Percentiles rank a stretch among this genome's conserved stretches.
phyloP scores from a whole-genome alignment of 176 grass and related monocot genomes.

The Carex cristatella region DNA sequence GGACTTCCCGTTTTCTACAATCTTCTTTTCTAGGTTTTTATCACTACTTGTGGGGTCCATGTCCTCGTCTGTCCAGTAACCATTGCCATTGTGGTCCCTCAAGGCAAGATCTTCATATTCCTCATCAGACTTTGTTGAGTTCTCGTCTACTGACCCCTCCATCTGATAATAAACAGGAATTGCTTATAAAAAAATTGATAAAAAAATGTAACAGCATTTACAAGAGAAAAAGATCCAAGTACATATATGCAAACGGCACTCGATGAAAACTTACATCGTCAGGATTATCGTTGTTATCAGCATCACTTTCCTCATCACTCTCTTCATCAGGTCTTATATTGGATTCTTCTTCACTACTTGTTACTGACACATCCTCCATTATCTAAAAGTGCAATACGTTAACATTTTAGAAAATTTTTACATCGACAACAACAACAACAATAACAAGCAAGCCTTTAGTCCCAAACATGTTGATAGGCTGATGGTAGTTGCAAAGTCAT shows the following conservation, averaged over 20 bases:
- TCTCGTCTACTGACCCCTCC: slow-evolving; percentile 81
- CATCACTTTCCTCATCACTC: slow-evolving; percentile 72
- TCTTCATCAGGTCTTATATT: slow-evolving; percentile 48
- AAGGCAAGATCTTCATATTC: slow-evolving; percentile 85
- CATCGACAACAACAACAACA: background rate
- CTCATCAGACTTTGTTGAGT: slow-evolving; percentile 76
- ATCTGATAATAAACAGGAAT: slow-evolving; percentile 41
- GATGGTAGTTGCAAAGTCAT: too few species aligned
- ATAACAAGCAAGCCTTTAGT: too few species aligned
- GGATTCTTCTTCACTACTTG: slow-evolving; percentile 70
- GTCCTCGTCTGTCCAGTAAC: slow-evolving; percentile 48
- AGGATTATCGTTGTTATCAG: slow-evolving; percentile 36
- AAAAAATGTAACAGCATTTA: background rate
- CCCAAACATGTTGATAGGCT: too few species aligned
- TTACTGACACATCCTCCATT: slow-evolving; percentile 49
- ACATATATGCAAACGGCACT: background rate
- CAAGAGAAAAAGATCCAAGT: background rate
- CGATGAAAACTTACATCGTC: slow-evolving; percentile 50
- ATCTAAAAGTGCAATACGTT: slow-evolving; percentile 30
- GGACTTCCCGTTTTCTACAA: slow-evolving; percentile 33
- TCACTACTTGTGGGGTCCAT: slow-evolving; percentile 25
- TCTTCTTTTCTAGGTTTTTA: slow-evolving; percentile 25
- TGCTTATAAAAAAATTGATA: background rate
- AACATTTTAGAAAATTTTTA: background rate
- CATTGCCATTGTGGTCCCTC: slow-evolving; percentile 53